Conservation (phyloP, 176 grass and related monocot genomes). For the Tillandsia leiboldiana region DNA sequence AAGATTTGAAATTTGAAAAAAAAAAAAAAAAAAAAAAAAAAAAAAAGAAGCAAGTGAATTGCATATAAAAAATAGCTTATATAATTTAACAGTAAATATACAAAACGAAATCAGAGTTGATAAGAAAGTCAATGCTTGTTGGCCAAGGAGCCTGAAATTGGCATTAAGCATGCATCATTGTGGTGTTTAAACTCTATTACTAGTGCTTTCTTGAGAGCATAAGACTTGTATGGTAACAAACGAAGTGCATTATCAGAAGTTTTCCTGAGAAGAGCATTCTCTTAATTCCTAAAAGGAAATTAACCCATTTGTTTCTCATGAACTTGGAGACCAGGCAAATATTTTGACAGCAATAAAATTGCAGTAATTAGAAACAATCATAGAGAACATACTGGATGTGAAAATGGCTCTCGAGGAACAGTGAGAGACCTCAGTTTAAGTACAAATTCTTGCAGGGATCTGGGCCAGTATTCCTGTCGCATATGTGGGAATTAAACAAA, state of each 20-base stretch:
- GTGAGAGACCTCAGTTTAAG: conserved; percentile 41
- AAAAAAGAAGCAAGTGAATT: conserved; percentile 4
- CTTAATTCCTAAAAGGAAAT: background rate
- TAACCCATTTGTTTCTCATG: background rate
- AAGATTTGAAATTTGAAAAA: conserved; percentile 10
- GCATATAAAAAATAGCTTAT: background rate
- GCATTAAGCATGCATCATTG: no score
- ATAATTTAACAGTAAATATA: no score
- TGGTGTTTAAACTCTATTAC: no score
- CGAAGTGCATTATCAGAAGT: background rate
- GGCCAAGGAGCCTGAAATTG: no score
- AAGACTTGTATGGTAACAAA: background rate
- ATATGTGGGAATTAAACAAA: conserved; percentile 12
- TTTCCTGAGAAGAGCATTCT: background rate
- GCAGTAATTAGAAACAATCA: background rate
- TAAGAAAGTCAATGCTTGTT: background rate
- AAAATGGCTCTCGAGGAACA: conserved; percentile 45
- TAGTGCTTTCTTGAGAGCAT: no score
- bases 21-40: background rate
- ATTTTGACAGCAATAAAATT: background rate
- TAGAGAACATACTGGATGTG: conserved; percentile 37
- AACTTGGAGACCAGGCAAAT: background rate
- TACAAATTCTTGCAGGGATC: conserved; percentile 51
- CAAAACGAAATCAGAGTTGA: background rate
- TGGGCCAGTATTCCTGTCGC: conserved; percentile 64